Percentiles rank a stretch among this genome's conserved stretches.
These are phyloP conservation scores for Paecilomyces niveus DNA, from an alignment of 2,329 filamentous ascomycete species.

Conservation along the genomic window DNA sequence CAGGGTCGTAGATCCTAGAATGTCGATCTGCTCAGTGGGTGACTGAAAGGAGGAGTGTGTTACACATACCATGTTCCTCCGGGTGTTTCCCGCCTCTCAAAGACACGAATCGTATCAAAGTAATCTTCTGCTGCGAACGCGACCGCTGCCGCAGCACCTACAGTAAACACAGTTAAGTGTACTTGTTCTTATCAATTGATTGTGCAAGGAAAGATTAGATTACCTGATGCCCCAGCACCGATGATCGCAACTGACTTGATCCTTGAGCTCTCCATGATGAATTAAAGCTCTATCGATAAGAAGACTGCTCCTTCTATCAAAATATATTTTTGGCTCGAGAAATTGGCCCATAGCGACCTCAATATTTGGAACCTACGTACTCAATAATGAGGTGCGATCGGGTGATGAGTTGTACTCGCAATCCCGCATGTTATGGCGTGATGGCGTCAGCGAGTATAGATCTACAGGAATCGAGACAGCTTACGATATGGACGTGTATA, in stretches of 20 bases:
- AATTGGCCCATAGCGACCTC: background rate
- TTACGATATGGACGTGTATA: background rate
- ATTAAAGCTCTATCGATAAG: background rate
- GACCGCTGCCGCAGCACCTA: conserved; percentile 26
- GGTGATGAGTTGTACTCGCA: background rate
- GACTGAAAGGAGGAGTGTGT: background rate
- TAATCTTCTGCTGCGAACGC: conserved; percentile 26
- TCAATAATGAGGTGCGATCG: background rate
- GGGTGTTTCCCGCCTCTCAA: conserved; percentile 25
- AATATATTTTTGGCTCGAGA: background rate
- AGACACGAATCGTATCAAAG: conserved; percentile 27
- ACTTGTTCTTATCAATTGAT: conserved; percentile 7
- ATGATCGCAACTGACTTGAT: conserved; percentile 20
- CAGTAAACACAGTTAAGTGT: conserved; percentile 4
- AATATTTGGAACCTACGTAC: background rate
- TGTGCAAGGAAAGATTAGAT: conserved; percentile 1
- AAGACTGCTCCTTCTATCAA: background rate
- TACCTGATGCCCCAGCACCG: conserved; percentile 24
- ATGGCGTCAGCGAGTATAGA: background rate
- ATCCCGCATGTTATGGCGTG: background rate
- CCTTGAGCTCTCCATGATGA: background rate
- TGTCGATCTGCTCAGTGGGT: background rate
- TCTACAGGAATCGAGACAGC: background rate
- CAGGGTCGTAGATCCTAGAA: conserved; percentile 27
- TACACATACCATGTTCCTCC: conserved; percentile 27